phyloP scores from a whole-genome alignment of 2,329 filamentous ascomycete species.

The Cordyceps javanica region DNA sequence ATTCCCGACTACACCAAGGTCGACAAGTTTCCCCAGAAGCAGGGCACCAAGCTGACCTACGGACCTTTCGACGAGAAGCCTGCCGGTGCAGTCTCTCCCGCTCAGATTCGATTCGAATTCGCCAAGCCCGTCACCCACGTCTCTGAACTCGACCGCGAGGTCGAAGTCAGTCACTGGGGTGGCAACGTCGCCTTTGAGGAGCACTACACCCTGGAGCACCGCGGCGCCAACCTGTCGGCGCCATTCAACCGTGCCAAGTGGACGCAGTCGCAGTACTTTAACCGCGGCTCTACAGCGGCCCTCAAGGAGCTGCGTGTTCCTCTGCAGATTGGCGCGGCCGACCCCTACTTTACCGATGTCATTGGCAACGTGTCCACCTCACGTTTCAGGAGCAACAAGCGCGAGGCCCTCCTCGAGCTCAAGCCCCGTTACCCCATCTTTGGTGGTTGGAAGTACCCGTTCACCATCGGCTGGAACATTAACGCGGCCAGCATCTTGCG shows the following conservation, averaged over 20 bases:
- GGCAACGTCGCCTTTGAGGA: constrained; percentile 95
- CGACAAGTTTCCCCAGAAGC: constrained; percentile 64
- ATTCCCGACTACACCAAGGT: constrained; percentile 82
- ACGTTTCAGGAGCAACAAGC: constrained; percentile 69
- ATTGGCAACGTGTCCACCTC: constrained; percentile 97
- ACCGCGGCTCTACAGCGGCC: constrained; percentile 62
- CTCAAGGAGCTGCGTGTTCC: constrained; percentile 78
- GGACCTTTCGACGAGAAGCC: constrained; percentile 79
- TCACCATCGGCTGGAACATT: constrained; percentile 93
- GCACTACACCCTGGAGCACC: constrained; percentile 81
- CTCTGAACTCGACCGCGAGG: constrained; percentile 73
- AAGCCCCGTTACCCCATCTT: constrained; percentile 96
- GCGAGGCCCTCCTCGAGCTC: constrained; percentile 78
- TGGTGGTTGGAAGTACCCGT: constrained; percentile 96
- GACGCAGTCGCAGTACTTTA: constrained; percentile 68
- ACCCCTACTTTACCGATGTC: constrained; percentile 91
- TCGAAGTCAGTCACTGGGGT: constrained; percentile 97
- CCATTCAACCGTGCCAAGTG: constrained; percentile 74
- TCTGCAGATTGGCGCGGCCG: constrained; percentile 69
- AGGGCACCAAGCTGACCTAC: constrained; percentile 82
- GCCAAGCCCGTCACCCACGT: constrained; percentile 84
- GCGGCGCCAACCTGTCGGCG: constrained; percentile 68
- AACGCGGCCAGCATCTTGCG: constrained; percentile 73
- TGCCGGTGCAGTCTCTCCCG: constrained; percentile 67
- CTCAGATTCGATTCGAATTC: constrained; percentile 86